A percentile compares a stretch with the other conserved stretches of the same genome.
These are phyloP conservation scores for Leccinum subtestaceum DNA, from an alignment of 768 basidiomycete genomes.

Conservation along the genomic window DNA sequence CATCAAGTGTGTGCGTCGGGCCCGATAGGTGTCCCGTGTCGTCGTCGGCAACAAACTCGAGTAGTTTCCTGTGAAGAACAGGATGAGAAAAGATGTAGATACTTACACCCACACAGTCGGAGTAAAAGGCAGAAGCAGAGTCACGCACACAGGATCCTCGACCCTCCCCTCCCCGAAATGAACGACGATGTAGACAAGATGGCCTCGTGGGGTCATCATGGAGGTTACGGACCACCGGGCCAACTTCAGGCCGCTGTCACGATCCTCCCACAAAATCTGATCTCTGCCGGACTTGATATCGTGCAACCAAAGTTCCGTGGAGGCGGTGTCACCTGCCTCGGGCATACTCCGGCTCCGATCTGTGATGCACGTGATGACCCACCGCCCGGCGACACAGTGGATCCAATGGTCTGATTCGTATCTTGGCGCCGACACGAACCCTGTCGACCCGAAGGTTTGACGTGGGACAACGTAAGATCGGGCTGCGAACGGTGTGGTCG, in stretches of 20 bases:
- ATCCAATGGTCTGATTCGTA: background rate
- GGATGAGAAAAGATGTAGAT: too few species aligned
- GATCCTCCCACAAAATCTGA: conserved; percentile 14
- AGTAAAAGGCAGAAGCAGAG: background rate
- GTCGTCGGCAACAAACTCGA: conserved; percentile 18
- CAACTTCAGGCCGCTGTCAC: background rate
- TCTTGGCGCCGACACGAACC: too few species aligned
- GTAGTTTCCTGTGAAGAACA: conserved; percentile 9
- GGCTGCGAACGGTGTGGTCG: conserved; percentile 9
- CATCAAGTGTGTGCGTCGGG: conserved; percentile 8
- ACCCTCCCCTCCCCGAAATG: conserved; percentile 7
- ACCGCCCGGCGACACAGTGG: conserved; percentile 16
- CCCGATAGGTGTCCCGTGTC: conserved; percentile 13
- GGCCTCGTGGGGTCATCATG: conserved; percentile 5
- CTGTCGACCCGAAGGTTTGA: too few species aligned
- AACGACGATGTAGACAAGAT: conserved; percentile 15
- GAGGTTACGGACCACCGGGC: conserved; percentile 8
- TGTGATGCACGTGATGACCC: conserved; percentile 10
- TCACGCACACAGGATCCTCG: conserved; percentile 15
- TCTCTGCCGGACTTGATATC: conserved; percentile 17
- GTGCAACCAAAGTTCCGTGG: too few species aligned
- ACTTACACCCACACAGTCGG: too few species aligned
- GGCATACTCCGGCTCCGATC: too few species aligned
- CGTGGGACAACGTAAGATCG: background rate
- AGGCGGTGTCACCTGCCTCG: too few species aligned